Percentiles rank a stretch among this genome's conserved stretches.
Evolutionary conservation across 1,139 yeast species (phyloP).

Genomic region (Casaregolazyma lundiana): DNA sequence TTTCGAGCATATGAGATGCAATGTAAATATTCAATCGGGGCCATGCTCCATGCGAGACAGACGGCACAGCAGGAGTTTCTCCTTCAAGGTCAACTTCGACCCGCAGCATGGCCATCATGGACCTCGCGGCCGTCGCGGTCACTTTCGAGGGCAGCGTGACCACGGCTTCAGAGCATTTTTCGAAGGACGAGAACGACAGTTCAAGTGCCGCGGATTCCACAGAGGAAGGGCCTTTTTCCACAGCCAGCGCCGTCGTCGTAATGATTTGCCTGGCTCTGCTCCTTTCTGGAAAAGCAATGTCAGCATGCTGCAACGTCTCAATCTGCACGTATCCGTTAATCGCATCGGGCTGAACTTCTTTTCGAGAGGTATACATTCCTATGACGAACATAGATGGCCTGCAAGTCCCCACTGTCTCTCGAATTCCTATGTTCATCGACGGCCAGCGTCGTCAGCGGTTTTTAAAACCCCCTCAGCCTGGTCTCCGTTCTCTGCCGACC

Average conservation of each 20-base stretch:
- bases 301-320: background rate
- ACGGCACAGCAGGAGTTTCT: background rate
- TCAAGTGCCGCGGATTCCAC: background rate
- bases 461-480: background rate
- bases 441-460: background rate
- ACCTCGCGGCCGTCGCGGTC: background rate
- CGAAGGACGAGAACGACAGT: background rate
- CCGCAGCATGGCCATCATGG: background rate
- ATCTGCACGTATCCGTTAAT: constrained; percentile 1
- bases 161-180: background rate
- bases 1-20: background rate
- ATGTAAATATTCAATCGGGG: background rate
- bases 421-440: background rate
- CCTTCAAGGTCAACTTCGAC: background rate
- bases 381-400: background rate
- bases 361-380: background rate
- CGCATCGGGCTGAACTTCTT: constrained; percentile 7
- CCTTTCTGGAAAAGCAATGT: constrained; percentile 9
- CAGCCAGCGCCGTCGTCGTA: background rate
- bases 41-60: background rate
- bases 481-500: background rate
- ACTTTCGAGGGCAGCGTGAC: no score
- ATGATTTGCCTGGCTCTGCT: background rate
- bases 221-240: background rate
- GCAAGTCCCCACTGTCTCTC: background rate